A percentile compares a stretch with the other conserved stretches of the same genome.
These are phyloP conservation scores for Chrysoporthe cubensis DNA, from an alignment of 2,329 filamentous ascomycete species.

Conservation along the genomic window DNA sequence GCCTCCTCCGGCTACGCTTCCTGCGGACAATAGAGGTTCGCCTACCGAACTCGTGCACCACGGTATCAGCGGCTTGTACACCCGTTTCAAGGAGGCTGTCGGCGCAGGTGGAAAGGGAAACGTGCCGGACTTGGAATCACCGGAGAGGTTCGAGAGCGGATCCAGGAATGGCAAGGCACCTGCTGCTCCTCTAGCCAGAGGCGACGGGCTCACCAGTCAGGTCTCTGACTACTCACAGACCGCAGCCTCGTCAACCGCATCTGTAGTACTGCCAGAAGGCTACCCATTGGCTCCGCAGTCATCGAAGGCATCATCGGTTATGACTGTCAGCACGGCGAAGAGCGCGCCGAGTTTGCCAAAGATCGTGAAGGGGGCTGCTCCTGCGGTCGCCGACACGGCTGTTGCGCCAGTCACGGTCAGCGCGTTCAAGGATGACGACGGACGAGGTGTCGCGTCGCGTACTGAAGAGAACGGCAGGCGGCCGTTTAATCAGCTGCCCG, in stretches of 20 bases:
- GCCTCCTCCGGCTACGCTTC: conserved; percentile 63
- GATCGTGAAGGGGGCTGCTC: conserved; percentile 47
- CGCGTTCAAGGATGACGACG: conserved; percentile 53
- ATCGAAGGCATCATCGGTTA: conserved; percentile 54
- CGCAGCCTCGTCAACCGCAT: conserved; percentile 27
- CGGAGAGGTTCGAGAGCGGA: conserved; percentile 37
- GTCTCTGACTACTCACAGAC: conserved; percentile 29
- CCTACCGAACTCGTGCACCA: conserved; percentile 78
- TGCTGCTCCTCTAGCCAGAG: conserved; percentile 33
- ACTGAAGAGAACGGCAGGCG: conserved; percentile 49
- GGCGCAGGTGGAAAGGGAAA: conserved; percentile 60
- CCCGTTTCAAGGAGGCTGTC: conserved; percentile 80
- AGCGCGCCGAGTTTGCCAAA: conserved; percentile 47
- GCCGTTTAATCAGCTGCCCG: conserved; percentile 36
- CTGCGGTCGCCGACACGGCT: conserved; percentile 49
- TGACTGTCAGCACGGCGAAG: conserved; percentile 50
- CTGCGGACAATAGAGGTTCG: conserved; percentile 69
- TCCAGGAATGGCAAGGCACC: conserved; percentile 32
- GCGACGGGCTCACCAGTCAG: conserved; percentile 31
- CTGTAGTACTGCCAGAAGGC: conserved; percentile 38
- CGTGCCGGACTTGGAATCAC: conserved; percentile 43
- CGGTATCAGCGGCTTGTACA: conserved; percentile 88
- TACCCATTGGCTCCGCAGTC: conserved; percentile 47
- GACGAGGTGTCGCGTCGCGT: conserved; percentile 44
- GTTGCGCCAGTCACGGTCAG: conserved; percentile 55